Evolutionary conservation across 306 rosid species (phyloP), one percentile per base, ranked within the genome.

Genomic region (Malus asiatica): DNA sequence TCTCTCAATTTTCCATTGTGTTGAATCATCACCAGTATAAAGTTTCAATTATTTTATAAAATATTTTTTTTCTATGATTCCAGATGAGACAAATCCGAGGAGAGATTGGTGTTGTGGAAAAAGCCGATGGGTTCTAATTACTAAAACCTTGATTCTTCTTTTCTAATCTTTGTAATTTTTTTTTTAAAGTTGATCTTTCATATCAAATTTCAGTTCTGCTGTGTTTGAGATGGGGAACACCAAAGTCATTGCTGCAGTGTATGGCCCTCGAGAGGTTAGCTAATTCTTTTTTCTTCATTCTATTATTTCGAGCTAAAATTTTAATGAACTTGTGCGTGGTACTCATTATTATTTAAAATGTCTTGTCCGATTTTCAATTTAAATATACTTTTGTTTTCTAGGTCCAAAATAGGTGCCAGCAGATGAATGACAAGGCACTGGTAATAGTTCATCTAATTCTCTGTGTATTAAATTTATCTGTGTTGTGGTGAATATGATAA

Each of bases 31-130:
- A 0, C 71, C 2, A 2, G 16, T 11, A 4, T 22, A 64, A 40
- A 15, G 2, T 19, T 45, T 61, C 61, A 63, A 44, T 44, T 33
- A 4, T n/a, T 22, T 9, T 61, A 12, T 62, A 16, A n/a, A 27
- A 6, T n/a, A 8, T 6, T 6, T 70, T n/a, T 60, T 64, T 9
- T 22, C 57, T 65, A 30, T 35, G 40, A 71, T 78, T 13, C 66
- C 68, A 93, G 98, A 87, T 91, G 98, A 90, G 98, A 62, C 96
- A 93, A 84, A 89, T 93, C 75, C 90, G 93, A 79, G 96, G 94
- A 19, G 94, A 93, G 84, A 88, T 91, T 70, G 97, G 97, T 66
- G 77, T 88, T 45, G 94, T 93, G n/a, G 87, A 91, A 64, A 91
- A 88, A 87, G 98, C 97, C 0, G 97, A 91, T 59, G 94, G 98